These are phyloP conservation scores for Periglandula ipomoeae DNA, from an alignment of 2,329 filamentous ascomycete genomes.

Conservation along the genomic window DNA sequence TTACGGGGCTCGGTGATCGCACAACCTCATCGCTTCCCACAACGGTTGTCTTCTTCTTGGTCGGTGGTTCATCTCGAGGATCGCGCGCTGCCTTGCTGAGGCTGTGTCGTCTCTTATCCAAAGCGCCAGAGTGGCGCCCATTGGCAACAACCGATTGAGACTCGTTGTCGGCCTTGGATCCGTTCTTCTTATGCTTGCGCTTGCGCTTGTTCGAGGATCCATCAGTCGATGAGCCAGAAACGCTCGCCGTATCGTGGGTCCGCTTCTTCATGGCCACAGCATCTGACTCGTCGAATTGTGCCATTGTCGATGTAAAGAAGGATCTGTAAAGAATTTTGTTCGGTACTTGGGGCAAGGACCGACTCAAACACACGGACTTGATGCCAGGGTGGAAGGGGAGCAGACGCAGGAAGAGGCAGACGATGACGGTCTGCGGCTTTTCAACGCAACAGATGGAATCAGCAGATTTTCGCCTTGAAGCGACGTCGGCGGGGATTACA, in stretches of 20 bases:
- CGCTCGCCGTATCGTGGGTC: slow-evolving; percentile 16
- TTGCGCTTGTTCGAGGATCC: slow-evolving; percentile 19
- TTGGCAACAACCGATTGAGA: slow-evolving; percentile 16
- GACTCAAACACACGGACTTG: not conserved
- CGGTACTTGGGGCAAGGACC: not conserved
- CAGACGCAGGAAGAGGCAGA: not conserved
- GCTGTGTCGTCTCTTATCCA: slow-evolving; percentile 39
- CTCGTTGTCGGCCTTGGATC: slow-evolving; percentile 11
- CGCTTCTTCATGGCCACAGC: slow-evolving; percentile 21
- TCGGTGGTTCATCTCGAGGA: slow-evolving; percentile 43
- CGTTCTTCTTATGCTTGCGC: slow-evolving; percentile 19
- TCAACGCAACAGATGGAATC: not conserved
- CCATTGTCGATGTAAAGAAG: slow-evolving; percentile 14
- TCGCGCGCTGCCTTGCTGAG: slow-evolving; percentile 54
- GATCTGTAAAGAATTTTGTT: not conserved
- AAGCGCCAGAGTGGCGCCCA: slow-evolving; percentile 20
- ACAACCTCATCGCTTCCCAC: slow-evolving; percentile 10
- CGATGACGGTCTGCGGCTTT: not conserved
- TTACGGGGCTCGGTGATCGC: slow-evolving; percentile 41
- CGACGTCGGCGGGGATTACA: not conserved
- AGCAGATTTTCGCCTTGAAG: not conserved
- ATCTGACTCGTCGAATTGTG: slow-evolving; percentile 17
- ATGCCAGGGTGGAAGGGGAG: not conserved
- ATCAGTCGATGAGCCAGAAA: slow-evolving; percentile 21
- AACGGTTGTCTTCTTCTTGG: slow-evolving; percentile 25